phyloP scores from a whole-genome alignment of 345 rosid species.

The Eucalyptus virginea region DNA sequence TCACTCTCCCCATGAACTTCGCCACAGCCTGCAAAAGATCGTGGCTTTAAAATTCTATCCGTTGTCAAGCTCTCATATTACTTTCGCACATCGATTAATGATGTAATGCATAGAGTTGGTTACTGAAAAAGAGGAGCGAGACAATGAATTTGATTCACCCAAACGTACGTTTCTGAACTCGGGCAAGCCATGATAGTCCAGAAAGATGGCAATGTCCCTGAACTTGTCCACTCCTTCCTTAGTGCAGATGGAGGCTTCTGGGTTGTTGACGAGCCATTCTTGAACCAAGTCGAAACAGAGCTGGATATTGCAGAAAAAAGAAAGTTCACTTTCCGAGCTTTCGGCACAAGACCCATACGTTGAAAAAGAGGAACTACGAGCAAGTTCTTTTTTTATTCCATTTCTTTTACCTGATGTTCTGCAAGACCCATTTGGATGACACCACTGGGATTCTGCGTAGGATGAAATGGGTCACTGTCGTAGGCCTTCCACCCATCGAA shows the following conservation, averaged over 20 bases:
- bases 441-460: constrained; percentile 43
- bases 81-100: neutral
- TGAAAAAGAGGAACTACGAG: neutral
- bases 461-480: constrained; percentile 60
- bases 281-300: constrained; percentile 63
- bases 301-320: constrained; percentile 13
- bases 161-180: constrained; percentile 67
- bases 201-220: constrained; percentile 58
- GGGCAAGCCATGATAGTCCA: constrained; percentile 80
- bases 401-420: constrained; percentile 60
- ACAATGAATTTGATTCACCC: neutral
- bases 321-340: neutral
- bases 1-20: constrained; percentile 79
- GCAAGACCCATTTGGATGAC: constrained; percentile 99
- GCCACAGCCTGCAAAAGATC: constrained; percentile 58
- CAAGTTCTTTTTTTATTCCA: neutral
- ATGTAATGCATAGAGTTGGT: neutral
- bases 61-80: neutral
- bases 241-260: constrained; percentile 70
- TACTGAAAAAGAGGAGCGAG: neutral
- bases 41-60: neutral
- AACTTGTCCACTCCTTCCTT: constrained; percentile 41
- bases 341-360: neutral
- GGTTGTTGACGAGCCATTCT: constrained; percentile 61
- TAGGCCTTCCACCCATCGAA: constrained; percentile 94